Evolutionary conservation across 139 green algal species (phyloP), one percentile per base, ranked within the genome.

Genomic region (Chlorella sorokiniana): DNA sequence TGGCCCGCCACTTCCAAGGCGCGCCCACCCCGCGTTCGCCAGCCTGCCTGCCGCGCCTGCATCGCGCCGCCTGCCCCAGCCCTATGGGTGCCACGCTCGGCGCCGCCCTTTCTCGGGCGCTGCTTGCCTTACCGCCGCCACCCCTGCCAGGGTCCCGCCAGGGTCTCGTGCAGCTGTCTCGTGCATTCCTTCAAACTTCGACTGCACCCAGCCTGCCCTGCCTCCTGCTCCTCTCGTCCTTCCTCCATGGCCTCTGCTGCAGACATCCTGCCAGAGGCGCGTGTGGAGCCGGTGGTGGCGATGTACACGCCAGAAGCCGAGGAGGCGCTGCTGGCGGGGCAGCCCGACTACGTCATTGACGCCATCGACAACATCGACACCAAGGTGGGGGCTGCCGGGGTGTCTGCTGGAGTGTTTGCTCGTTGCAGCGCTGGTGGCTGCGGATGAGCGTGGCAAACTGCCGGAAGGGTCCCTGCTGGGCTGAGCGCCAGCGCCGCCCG

Each of bases 331-430:
- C 89, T 99, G 54, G 81, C 56, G 0, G 95, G 94, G 1, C 33
- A 70, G 18, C 94, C 95, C 0, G 93, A 97, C 78, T 98, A 90
- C 76, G 96, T 99, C 40, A 48, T 99, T 7, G 96, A 99, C 84
- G 95, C 94, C 42, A 99, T 99, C 33, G 96, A 99, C 88, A 99
- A 99, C 90, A 96, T 99, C 22, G 91, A 98, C 91, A 99, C 96
- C 41, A 99, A 99, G 89, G 94, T 95, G 59, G 0, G 81, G 18
- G 40, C n/a, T 69, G 63, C n/a, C 8, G 7, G 48, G 48, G 48
- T 56, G 48, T 56, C 48, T 56, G 48, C 48, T 56, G 48, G 48
- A 16, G 14, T 56, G 48, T 11, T 11, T 56, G 48, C 48, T 56
- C 14, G 48, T 11, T 56, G 48, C 48, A 25, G 48, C 16, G 48